Base-by-base conservation (phyloP, 306 rosid genomes). In the Prunus fruticosa region DNA sequence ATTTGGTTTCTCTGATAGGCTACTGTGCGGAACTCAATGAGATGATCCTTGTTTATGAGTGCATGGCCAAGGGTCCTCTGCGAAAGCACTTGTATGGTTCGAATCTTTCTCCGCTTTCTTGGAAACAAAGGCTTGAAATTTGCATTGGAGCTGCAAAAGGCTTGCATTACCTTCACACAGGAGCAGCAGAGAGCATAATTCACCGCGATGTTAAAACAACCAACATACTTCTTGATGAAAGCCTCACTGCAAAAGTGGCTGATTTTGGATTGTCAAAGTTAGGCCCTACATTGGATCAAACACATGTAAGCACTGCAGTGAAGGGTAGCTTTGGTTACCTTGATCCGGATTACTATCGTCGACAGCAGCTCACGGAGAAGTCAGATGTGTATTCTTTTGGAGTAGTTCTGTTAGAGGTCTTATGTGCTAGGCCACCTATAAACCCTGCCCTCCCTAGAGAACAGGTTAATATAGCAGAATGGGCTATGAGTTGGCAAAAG, bases 121-220 rank as follows among this genome's bases (percentile, higher is more conserved):
- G 87, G 84, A 80, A 76, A 68, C 84, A 80, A 62, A 63, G 87
- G 76, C 82, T 83, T 19, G 76, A 80, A 45, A 80, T 83, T 9
- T 83, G 84, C 84, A 76, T 80, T 51, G 87, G 84, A 72, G 82
- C 87, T 51, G 87, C 87, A 67, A 83, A 76, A 47, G 87, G 87
- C 18, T 51, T 83, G 64, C 84, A 76, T 50, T 83, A 80, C 76
- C 84, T 83, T 62, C 87, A 83, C 70, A 76, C 75, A 0, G 87
- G 87, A 25, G 82, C 79, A 28, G 73, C 84, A 28, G 84, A 79
- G 23, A 76, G 75, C 18, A 75, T 83, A 6, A 83, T 83, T 64
- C 84, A 83, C 77, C 84, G 79, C 6, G 82, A 83, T 23, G 77
- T 83, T 6, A 83, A 83, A 71, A 72, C 84, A 47, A 80, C 87